Evolutionary conservation across 1,139 yeast genomes (phyloP), one percentile per base, ranked within the genome.

Genomic region (Scheffersomyces cryptocercus): DNA sequence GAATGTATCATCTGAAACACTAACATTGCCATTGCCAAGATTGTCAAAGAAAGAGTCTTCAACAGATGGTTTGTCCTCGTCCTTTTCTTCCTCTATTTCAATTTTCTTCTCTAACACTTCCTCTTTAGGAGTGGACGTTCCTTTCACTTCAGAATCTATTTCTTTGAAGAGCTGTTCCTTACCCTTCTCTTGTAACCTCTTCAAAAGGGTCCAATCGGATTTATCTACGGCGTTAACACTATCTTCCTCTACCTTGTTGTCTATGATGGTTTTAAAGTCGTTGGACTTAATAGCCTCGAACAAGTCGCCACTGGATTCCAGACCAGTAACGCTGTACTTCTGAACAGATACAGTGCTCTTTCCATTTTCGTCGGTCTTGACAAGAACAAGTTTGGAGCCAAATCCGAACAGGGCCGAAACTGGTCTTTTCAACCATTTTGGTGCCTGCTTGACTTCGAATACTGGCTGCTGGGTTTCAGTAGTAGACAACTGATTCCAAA

Each of bases 381-480:
- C 81, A 8, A 75, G 64, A 6, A 87, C 95, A 38, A 93, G 65
- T 66, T 88, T 89, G 36, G 97, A 96, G 44, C 99, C 99, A 68
- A 90, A 93, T 0, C 97, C 99, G 72, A 95, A 95, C 4, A 83
- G 73, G 8, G 85, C 97, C 38, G 85, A 75, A 3, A 79, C 73
- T n/a, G 90, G 90, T 51, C 85, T 76, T 51, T 80, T 79, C 50
- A 89, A 79, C 99, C 99, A 95, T 45, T 70, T 64, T 36, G 99
- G 99, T 16, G 98, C 95, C 65, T 90, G 96, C 48, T 76, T 72
- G 29, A 80, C 74, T 28, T 75, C 73, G 53, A 86, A 85, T 11
- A 79, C 79, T 2, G 88, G 87, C 53, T 85, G 89, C 52, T 83
- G 88, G 31, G 89, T 81, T 49, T 85, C 93, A 20, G 85, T 77